These are phyloP conservation scores for Suillus americanus DNA, from an alignment of 768 basidiomycete genomes.

Conservation along the genomic window DNA sequence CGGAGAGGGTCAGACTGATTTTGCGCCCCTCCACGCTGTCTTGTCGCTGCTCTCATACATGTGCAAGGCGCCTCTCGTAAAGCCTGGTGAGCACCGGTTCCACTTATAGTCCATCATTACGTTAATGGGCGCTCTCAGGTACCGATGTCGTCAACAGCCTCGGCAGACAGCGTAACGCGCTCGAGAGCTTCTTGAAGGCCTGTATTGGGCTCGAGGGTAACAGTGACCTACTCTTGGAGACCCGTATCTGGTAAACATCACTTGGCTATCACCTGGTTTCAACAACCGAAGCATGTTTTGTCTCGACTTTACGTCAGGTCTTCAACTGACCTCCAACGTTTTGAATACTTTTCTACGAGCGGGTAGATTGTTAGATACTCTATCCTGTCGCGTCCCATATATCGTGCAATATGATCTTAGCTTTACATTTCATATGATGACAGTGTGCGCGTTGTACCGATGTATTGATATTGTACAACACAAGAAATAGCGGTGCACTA, in stretches of 20 bases:
- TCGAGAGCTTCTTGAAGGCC: constrained; percentile 93
- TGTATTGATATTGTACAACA: too few relatives aligned
- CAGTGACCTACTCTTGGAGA: constrained; percentile 83
- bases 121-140: constrained; percentile 35
- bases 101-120: not conserved
- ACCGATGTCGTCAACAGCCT: constrained; percentile 95
- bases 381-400: not conserved
- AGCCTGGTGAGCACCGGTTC: constrained; percentile 57
- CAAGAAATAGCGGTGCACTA: too few relatives aligned
- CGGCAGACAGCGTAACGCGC: constrained; percentile 90
- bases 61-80: constrained; percentile 98
- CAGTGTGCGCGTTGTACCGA: too few relatives aligned
- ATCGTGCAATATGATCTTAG: not conserved
- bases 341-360: not conserved
- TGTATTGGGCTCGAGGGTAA: constrained; percentile 85
- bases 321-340: not conserved
- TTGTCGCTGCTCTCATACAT: constrained; percentile 93
- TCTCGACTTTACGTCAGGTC: not conserved
- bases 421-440: not conserved
- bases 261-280: constrained; percentile 3
- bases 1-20: constrained; percentile 54
- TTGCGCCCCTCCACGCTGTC: constrained; percentile 85
- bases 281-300: constrained; percentile 1
- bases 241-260: constrained; percentile 89
- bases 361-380: not conserved